Evolutionary conservation across 305 asterid species (phyloP).

Genomic region (Solanum hybrid): DNA sequence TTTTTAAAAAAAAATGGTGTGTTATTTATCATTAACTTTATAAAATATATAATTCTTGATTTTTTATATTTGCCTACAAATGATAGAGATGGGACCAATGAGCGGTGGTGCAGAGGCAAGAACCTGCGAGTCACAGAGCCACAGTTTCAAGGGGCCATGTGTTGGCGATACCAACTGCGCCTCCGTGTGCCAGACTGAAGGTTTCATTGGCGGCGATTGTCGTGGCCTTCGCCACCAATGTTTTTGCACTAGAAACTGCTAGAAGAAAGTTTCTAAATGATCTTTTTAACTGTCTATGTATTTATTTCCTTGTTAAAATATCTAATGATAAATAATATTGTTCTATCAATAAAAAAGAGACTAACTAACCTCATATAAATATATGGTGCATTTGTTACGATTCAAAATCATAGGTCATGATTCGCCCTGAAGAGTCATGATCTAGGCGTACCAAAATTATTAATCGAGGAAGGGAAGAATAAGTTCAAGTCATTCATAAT

Average conservation of each 20-base stretch:
- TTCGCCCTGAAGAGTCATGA: neutral
- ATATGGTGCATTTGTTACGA: neutral
- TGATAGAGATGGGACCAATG: conserved; percentile 5
- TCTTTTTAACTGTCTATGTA: neutral
- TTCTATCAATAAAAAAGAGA: neutral
- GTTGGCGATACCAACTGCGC: neutral
- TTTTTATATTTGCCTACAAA: neutral
- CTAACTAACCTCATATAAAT: neutral
- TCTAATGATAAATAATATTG: neutral
- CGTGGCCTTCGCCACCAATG: conserved; percentile 57
- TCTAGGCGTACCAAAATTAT: neutral
- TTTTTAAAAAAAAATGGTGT: no score
- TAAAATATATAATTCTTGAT: no score
- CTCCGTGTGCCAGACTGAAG: conserved; percentile 42
- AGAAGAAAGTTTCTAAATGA: neutral
- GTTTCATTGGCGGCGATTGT: conserved; percentile 45
- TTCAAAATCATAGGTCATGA: neutral
- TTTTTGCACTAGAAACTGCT: conserved; percentile 40
- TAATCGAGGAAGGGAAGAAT: neutral
- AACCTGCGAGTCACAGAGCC: neutral
- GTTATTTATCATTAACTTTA: neutral
- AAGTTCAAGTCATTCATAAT: neutral
- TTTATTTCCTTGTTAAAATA: neutral
- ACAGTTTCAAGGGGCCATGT: neutral
- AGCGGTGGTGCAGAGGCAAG: neutral